Conservation (phyloP, 768 basidiomycete species). For the Pisolithus sp. region DNA sequence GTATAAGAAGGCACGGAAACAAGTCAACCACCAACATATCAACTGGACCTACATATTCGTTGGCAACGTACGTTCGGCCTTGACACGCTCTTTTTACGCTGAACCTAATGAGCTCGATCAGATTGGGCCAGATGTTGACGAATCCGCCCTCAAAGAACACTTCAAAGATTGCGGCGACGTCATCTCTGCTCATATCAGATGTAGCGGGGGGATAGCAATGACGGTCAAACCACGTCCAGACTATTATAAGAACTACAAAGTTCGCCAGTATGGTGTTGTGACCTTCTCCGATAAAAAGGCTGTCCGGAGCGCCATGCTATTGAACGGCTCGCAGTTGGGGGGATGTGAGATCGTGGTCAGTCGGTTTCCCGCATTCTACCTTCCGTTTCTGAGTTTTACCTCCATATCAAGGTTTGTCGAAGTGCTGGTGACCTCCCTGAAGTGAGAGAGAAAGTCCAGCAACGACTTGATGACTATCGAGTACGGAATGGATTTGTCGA, state of each 20-base stretch:
- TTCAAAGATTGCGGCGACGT: conserved; percentile 23
- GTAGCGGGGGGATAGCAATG: conserved; percentile 28
- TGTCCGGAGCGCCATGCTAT: conserved; percentile 35
- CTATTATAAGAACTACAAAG: conserved; percentile 31
- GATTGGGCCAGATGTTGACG: conserved; percentile 27
- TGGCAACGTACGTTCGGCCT: conserved; percentile 50
- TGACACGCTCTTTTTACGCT: neutral
- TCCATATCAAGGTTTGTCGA: conserved; percentile 19
- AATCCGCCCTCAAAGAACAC: conserved; percentile 14
- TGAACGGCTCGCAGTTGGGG: conserved; percentile 32
- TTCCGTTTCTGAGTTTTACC: neutral
- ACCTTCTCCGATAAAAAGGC: conserved; percentile 34
- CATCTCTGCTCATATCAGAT: conserved; percentile 18
- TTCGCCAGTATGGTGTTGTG: conserved; percentile 48
- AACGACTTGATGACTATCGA: conserved; percentile 20
- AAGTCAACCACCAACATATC: conserved; percentile 3
- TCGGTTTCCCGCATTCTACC: conserved; percentile 1
- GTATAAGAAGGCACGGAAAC: conserved; percentile 9
- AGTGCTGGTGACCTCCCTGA: conserved; percentile 30
- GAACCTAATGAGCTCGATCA: conserved; percentile 11
- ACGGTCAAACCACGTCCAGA: conserved; percentile 17
- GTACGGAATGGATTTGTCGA: conserved; percentile 13
- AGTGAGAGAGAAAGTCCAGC: conserved; percentile 22
- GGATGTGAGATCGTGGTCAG: conserved; percentile 39
- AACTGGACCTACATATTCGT: conserved; percentile 41